A percentile compares a stretch with the other conserved stretches of the same genome.
Conservation (phyloP, 2,329 filamentous ascomycete genomes). For the Venturia effusa region DNA sequence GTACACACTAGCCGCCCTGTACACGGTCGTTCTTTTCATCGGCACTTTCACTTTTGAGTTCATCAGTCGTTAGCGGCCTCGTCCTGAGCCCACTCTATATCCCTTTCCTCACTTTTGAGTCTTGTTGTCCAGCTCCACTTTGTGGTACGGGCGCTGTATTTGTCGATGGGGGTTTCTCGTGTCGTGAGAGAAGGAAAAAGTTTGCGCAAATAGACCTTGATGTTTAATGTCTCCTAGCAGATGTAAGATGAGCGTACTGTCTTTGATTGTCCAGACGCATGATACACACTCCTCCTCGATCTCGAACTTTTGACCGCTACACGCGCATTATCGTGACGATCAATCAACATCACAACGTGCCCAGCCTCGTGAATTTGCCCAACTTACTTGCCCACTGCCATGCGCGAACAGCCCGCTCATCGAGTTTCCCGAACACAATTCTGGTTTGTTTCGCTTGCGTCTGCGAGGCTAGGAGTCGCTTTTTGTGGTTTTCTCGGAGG, state of each 20-base stretch:
- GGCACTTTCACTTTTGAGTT: constrained; percentile 9
- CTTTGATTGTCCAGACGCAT: neutral
- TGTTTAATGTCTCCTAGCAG: neutral
- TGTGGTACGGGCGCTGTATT: neutral
- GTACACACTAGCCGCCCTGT: neutral
- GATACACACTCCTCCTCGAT: neutral
- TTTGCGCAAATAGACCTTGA: neutral
- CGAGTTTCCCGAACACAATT: too few species aligned
- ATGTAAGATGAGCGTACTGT: neutral
- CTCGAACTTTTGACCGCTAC: neutral
- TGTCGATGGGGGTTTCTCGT: neutral
- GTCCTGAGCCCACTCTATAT: neutral
- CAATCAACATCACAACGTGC: too few species aligned
- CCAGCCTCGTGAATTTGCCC: too few species aligned
- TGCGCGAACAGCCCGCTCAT: too few species aligned
- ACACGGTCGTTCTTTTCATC: constrained; percentile 6
- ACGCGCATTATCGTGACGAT: neutral
- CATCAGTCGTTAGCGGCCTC: neutral
- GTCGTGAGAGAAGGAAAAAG: neutral
- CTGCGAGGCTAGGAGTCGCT: too few species aligned
- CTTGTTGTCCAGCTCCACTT: neutral
- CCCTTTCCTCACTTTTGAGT: neutral
- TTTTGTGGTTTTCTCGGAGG: too few species aligned
- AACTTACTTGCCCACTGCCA: too few species aligned
- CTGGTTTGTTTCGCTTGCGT: too few species aligned